A percentile compares a stretch with the other conserved stretches of the same genome.
phyloP scores from a whole-genome alignment of 2,329 filamentous ascomycete genomes.

The Fusarium sarcochroum region DNA sequence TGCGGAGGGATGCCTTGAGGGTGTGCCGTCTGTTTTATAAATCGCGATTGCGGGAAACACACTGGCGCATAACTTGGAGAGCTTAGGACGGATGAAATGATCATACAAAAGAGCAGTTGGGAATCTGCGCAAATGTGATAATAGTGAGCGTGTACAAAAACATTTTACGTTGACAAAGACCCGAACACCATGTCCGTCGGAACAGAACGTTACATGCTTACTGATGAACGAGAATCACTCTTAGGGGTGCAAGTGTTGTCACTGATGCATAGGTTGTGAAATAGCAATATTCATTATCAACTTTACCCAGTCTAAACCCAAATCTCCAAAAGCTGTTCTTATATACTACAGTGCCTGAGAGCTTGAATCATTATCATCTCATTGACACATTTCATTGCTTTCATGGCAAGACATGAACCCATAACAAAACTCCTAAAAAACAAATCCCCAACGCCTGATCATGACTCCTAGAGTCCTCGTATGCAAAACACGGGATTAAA shows the following conservation, averaged over 20 bases:
- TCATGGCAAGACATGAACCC: slow-evolving; percentile 37
- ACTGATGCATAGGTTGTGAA: not conserved
- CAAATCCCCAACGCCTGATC: slow-evolving; percentile 29
- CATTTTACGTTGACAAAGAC: slow-evolving; percentile 30
- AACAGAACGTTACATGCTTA: not conserved
- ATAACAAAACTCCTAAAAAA: slow-evolving; percentile 23
- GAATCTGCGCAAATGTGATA: slow-evolving; percentile 39
- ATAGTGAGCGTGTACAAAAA: slow-evolving; percentile 44
- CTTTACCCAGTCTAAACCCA: slow-evolving; percentile 25
- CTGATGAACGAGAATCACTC: not conserved
- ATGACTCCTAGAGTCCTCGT: slow-evolving; percentile 27
- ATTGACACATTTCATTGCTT: slow-evolving; percentile 38
- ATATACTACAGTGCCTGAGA: slow-evolving; percentile 29
- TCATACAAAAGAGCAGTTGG: slow-evolving; percentile 29
- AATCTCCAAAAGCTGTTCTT: slow-evolving; percentile 11
- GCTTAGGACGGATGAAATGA: slow-evolving; percentile 35
- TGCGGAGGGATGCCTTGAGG: slow-evolving; percentile 5
- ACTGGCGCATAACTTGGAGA: slow-evolving; percentile 44
- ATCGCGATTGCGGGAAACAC: slow-evolving; percentile 29
- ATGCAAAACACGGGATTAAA: slow-evolving; percentile 5
- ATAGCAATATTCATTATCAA: slow-evolving; percentile 20
- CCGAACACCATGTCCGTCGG: slow-evolving; percentile 6
- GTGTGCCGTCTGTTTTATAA: slow-evolving; percentile 37
- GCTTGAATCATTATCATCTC: slow-evolving; percentile 44
- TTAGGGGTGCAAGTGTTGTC: not conserved